Conservation (phyloP, 371 early-diverging fungal genomes). For the Smittium mucronatum region DNA sequence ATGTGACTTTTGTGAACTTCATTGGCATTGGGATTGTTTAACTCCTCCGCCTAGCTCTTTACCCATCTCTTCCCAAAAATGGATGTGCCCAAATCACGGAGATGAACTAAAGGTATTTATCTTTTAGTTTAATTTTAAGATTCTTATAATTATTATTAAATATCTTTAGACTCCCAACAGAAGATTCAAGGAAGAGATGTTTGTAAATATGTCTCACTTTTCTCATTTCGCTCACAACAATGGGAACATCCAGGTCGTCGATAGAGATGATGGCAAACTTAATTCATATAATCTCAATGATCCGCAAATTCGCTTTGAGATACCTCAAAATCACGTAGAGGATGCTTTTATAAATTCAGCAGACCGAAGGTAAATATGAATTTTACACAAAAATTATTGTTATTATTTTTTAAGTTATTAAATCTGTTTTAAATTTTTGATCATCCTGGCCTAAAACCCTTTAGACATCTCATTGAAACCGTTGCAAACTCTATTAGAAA, state of each 20-base stretch:
- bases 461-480: background rate
- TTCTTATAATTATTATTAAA: background rate
- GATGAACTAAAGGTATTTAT: conserved; percentile 40
- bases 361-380: conserved; percentile 2
- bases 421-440: no score
- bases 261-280: conserved; percentile 16
- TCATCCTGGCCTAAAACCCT: no score
- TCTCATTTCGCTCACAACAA: conserved; percentile 22
- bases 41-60: conserved; percentile 51
- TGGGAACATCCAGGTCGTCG: conserved; percentile 24
- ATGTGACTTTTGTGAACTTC: conserved; percentile 68
- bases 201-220: conserved; percentile 25
- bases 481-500: background rate
- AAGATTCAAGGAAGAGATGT: conserved; percentile 28
- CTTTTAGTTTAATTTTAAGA: conserved; percentile 14
- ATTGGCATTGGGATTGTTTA: conserved; percentile 82
- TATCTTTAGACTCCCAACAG: conserved; percentile 8
- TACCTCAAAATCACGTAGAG: conserved; percentile 22
- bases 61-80: conserved; percentile 46
- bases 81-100: conserved; percentile 86
- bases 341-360: conserved; percentile 12
- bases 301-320: conserved; percentile 26
- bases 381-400: background rate
- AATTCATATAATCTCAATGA: conserved; percentile 12
- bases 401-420: no score